These are phyloP conservation scores for Solanum dulcamara DNA, from an alignment of 257 asterid genomes.

Conservation along the genomic window DNA sequence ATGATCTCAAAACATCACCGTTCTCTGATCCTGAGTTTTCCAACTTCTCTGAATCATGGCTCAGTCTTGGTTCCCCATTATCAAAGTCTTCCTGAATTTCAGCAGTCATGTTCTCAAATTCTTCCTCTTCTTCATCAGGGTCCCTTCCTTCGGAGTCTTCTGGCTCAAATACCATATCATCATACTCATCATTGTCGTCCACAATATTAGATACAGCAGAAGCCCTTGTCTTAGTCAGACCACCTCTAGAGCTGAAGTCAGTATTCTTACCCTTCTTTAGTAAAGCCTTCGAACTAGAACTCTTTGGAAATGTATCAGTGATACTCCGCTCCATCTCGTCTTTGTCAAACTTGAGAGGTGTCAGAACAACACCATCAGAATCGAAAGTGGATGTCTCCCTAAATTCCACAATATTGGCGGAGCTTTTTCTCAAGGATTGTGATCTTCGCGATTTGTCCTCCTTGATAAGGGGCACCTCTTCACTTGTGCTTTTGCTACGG, in stretches of 20 bases:
- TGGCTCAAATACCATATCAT: constrained; percentile 37
- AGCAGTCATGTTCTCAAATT: constrained; percentile 24
- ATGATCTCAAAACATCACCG: constrained; percentile 24
- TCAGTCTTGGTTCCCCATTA: constrained; percentile 12
- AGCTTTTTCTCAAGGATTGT: constrained; percentile 51
- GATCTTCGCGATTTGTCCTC: constrained; percentile 60
- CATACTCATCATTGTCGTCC: constrained; percentile 32
- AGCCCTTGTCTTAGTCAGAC: constrained; percentile 33
- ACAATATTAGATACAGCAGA: constrained; percentile 23
- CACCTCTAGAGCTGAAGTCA: constrained; percentile 36
- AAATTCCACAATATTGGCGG: constrained; percentile 35
- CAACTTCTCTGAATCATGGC: constrained; percentile 20
- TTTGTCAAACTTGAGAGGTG: constrained; percentile 17
- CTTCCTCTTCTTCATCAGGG: constrained; percentile 42
- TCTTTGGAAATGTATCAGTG: constrained; percentile 18
- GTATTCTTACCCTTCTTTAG: constrained; percentile 55
- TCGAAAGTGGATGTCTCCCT: constrained; percentile 33
- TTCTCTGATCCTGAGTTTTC: constrained; percentile 58
- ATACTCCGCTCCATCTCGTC: background rate
- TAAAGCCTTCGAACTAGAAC: constrained; percentile 36
- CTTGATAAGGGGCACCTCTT: constrained; percentile 43
- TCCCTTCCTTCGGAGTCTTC: constrained; percentile 35
- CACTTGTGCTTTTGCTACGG: constrained; percentile 50
- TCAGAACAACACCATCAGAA: constrained; percentile 39
- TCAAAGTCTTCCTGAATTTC: constrained; percentile 2